Evolutionary conservation across 495 filamentous ascomycete species (phyloP).

Genomic region (Penicillium ochrochloron): DNA sequence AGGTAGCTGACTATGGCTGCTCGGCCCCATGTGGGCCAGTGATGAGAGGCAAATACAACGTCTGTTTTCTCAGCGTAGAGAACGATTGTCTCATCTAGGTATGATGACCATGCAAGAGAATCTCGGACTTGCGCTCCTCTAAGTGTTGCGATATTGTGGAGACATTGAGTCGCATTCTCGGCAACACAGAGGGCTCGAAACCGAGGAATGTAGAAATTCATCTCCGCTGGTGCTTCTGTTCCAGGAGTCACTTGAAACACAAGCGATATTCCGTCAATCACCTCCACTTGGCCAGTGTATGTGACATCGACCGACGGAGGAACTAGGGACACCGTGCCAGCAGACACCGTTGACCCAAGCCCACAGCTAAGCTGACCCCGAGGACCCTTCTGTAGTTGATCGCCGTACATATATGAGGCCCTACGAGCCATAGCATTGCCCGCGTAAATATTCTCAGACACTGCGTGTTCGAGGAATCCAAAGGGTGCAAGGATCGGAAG

Average conservation of each 20-base stretch:
- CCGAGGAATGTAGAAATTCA: slow-evolving; percentile 30
- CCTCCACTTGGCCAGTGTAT: slow-evolving; percentile 15
- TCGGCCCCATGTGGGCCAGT: slow-evolving; percentile 38
- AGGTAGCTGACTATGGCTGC: slow-evolving; percentile 21
- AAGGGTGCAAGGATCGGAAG: slow-evolving; percentile 27
- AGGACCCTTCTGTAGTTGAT: slow-evolving; percentile 12
- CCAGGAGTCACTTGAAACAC: slow-evolving; percentile 31
- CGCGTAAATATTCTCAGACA: slow-evolving; percentile 26
- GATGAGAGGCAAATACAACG: slow-evolving; percentile 26
- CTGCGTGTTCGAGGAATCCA: slow-evolving; percentile 25
- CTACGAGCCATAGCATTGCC: slow-evolving; percentile 26
- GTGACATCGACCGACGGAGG: slow-evolving; percentile 24
- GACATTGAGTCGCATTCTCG: slow-evolving; percentile 27
- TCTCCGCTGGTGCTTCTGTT: slow-evolving; percentile 33
- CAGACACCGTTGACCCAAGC: slow-evolving; percentile 19
- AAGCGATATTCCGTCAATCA: slow-evolving; percentile 23
- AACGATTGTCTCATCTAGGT: slow-evolving; percentile 27
- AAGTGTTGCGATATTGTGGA: slow-evolving; percentile 33
- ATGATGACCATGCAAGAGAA: slow-evolving; percentile 25
- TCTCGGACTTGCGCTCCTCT: slow-evolving; percentile 30
- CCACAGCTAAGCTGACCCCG: slow-evolving; percentile 24
- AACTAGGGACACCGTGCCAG: slow-evolving; percentile 15
- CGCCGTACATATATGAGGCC: slow-evolving; percentile 30
- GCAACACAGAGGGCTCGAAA: slow-evolving; percentile 23
- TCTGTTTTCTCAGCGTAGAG: slow-evolving; percentile 22